These are phyloP conservation scores for Berkeleyomyces basicola DNA, from an alignment of 2,329 filamentous ascomycete genomes.

Conservation along the genomic window DNA sequence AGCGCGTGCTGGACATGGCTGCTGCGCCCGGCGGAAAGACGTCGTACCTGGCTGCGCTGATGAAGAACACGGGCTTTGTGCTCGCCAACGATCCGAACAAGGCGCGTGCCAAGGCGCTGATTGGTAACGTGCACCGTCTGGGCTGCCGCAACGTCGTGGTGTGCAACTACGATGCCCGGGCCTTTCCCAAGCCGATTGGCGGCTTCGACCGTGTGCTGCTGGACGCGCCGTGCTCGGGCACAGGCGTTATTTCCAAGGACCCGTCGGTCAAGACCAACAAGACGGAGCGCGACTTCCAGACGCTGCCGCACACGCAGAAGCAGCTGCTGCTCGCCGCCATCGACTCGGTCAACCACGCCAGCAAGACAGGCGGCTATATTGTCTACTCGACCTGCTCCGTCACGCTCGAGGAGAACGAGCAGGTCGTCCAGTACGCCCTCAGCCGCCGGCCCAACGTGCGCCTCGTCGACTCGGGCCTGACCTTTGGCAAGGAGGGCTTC, in stretches of 20 bases:
- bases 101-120: conserved; percentile 82
- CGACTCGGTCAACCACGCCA: conserved; percentile 80
- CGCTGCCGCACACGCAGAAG: conserved; percentile 85
- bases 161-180: conserved; percentile 85
- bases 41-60: conserved; percentile 86
- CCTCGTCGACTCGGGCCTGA: conserved; percentile 77
- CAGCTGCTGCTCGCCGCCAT: conserved; percentile 85
- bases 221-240: conserved; percentile 90
- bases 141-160: conserved; percentile 89
- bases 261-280: conserved; percentile 97
- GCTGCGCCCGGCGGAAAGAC: conserved; percentile 93
- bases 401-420: conserved; percentile 78
- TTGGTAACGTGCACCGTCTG: conserved; percentile 92
- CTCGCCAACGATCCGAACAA: conserved; percentile 97
- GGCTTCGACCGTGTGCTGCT: conserved; percentile 91
- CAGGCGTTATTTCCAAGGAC: conserved; percentile 95
- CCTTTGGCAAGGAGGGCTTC: conserved; percentile 87
- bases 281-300: conserved; percentile 85
- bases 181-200: conserved; percentile 87
- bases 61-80: conserved; percentile 89
- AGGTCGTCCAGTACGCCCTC: conserved; percentile 85
- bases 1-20: conserved; percentile 86
- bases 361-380: conserved; percentile 85
- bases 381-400: conserved; percentile 96
- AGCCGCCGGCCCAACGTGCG: conserved; percentile 84